Percentiles rank a stretch among this genome's conserved stretches.
phyloP scores from a whole-genome alignment of 306 rosid species.

The Trichosanthes cucumerina region DNA sequence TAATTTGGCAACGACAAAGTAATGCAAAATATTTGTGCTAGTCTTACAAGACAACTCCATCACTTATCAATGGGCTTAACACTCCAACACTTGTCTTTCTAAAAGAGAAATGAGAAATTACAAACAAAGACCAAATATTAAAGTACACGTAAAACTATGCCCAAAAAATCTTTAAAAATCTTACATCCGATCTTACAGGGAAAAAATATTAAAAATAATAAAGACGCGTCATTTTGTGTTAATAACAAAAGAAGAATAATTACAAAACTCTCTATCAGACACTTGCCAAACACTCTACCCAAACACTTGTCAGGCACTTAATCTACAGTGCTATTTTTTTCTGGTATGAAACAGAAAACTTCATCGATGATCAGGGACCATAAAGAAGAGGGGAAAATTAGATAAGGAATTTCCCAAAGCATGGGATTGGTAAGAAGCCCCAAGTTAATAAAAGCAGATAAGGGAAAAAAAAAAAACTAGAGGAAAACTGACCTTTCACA shows the following conservation, averaged over 20 bases:
- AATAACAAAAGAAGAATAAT: background rate
- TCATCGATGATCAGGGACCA: background rate
- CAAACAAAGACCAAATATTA: background rate
- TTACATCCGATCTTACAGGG: background rate
- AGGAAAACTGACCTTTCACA: constrained; percentile 64
- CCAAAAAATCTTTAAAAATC: background rate
- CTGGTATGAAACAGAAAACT: background rate
- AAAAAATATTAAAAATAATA: background rate
- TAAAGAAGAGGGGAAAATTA: background rate
- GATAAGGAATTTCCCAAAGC: background rate
- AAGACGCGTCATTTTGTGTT: background rate
- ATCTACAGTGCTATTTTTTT: background rate
- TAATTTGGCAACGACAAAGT: background rate
- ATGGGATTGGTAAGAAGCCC: background rate
- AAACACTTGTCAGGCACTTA: background rate
- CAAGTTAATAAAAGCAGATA: background rate
- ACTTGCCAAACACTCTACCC: background rate
- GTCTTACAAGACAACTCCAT: background rate
- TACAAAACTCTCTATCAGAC: background rate
- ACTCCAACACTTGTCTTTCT: background rate
- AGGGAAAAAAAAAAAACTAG: background rate
- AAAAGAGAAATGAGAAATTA: background rate
- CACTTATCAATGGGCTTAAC: background rate
- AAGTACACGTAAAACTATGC: background rate
- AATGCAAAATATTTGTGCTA: background rate